Base-by-base conservation (phyloP, 306 rosid species). In the Vigna unguiculata region DNA sequence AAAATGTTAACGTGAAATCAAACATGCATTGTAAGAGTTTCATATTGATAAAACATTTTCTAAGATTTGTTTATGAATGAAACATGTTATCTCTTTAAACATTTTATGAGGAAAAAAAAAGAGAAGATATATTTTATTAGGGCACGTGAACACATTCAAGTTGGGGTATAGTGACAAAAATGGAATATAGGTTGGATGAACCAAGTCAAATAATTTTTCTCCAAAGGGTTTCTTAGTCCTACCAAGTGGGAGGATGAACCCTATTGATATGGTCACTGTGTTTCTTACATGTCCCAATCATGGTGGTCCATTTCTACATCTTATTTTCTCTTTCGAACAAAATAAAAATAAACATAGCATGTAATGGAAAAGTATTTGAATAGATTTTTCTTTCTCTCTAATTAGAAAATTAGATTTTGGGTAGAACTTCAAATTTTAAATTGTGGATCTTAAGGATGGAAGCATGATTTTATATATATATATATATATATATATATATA, bases 161-260 rank as follows among this genome's bases (percentile, higher is more conserved):
- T 71, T 40, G 34, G 20, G 57, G 43, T 47, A 67, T 72, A 25
- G 75, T 28, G 82, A 43, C 16, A 68, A 67, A 67, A 49, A 6
- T 67, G 20, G 28, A 1, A 73, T 46, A 52, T 46, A 52, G 71
- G 69, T 15, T 72, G 48, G 11, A 6, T 25, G 80, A 48, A 66
- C 5, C 10, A 34, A 65, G 60, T 51, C 55, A 16, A 49, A 69
- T 9, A 15, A 17, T 65, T 12, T 41, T 15, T 30, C 21, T 34
- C 64, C 43, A 59, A 6, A 66, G 43, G 51, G 28, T 45, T 73
- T 9, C 68, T 1, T 36, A 36, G 69, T 36, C 69, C 77, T 53
- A 19, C 16, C 75, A 9, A 54, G 81, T 47, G 46, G 76, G 45
- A 57, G 30, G 46, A 20, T 9, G 22, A 65, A 41, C 5, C 48